Percentiles rank a stretch among this genome's conserved stretches.
These are phyloP conservation scores for Russula lepida DNA, from an alignment of 768 basidiomycete genomes.

Conservation along the genomic window DNA sequence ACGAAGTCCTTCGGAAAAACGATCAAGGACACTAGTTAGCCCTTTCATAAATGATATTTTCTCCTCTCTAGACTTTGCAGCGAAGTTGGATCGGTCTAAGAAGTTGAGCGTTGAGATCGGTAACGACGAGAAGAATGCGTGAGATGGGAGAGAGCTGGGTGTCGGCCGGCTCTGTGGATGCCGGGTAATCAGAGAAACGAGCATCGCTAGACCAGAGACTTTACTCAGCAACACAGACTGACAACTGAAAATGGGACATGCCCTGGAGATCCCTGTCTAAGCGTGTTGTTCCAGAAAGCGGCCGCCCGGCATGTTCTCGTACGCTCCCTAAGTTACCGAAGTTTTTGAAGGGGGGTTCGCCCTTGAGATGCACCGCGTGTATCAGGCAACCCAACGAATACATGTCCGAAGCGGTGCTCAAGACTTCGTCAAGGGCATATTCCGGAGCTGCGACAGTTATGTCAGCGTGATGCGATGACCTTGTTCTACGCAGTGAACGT, in stretches of 20 bases:
- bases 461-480: background rate
- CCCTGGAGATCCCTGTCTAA: conserved; percentile 71
- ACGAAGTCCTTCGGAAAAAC: conserved; percentile 80
- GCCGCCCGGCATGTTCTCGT: conserved; percentile 59
- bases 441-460: conserved; percentile 64
- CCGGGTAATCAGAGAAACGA: conserved; percentile 75
- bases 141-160: conserved; percentile 70
- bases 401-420: conserved; percentile 86
- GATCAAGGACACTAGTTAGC: conserved; percentile 65
- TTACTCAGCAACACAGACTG: background rate
- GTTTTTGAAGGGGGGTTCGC: conserved; percentile 79
- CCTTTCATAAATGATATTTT: conserved; percentile 97
- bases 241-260: conserved; percentile 24
- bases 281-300: conserved; percentile 51
- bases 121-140: conserved; percentile 90
- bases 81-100: conserved; percentile 91
- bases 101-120: conserved; percentile 96
- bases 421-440: conserved; percentile 83
- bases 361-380: conserved; percentile 86
- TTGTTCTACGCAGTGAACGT: too few relatives aligned
- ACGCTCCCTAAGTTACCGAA: conserved; percentile 65
- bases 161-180: conserved; percentile 65
- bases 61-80: conserved; percentile 88
- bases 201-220: conserved; percentile 44
- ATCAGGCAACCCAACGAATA: conserved; percentile 87